phyloP scores from a whole-genome alignment of 306 rosid genomes.

The Erythrophleum fordii region DNA sequence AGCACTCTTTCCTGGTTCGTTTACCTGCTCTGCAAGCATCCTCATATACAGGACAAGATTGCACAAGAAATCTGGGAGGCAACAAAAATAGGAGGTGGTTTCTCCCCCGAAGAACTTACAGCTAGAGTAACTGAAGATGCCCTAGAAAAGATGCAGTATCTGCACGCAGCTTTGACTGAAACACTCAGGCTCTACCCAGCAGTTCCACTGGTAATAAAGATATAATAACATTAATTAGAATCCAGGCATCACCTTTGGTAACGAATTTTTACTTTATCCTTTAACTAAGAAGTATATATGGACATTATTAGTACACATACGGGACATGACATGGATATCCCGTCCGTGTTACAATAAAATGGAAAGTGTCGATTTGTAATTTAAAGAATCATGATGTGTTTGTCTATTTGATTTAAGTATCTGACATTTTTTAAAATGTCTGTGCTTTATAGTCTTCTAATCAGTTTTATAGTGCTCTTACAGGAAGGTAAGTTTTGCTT shows the following conservation, averaged over 20 bases:
- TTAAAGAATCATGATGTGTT: too few species aligned
- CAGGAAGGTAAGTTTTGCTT: constrained; percentile 51
- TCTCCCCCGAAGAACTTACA: constrained; percentile 31
- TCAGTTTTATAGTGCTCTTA: not conserved
- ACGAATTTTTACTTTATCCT: too few species aligned
- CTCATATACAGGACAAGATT: constrained; percentile 46
- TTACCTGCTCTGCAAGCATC: constrained; percentile 53
- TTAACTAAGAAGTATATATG: too few species aligned
- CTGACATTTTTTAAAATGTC: not conserved
- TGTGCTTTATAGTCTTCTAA: not conserved
- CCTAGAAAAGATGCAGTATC: constrained; percentile 51
- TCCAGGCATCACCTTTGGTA: not conserved
- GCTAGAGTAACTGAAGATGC: constrained; percentile 40
- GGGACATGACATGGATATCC: too few species aligned
- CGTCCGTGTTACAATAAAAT: too few species aligned
- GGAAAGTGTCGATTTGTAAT: too few species aligned
- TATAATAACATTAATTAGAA: too few species aligned
- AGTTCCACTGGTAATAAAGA: constrained; percentile 49
- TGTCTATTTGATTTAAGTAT: not conserved
- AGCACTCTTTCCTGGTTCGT: constrained; percentile 52
- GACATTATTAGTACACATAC: too few species aligned
- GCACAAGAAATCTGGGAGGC: constrained; percentile 45
- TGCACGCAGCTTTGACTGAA: constrained; percentile 53
- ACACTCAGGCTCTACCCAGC: constrained; percentile 60
- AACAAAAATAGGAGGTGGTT: not conserved